Conservation (phyloP, 805 yeast genomes). For the Nakazawaea pomicola region DNA sequence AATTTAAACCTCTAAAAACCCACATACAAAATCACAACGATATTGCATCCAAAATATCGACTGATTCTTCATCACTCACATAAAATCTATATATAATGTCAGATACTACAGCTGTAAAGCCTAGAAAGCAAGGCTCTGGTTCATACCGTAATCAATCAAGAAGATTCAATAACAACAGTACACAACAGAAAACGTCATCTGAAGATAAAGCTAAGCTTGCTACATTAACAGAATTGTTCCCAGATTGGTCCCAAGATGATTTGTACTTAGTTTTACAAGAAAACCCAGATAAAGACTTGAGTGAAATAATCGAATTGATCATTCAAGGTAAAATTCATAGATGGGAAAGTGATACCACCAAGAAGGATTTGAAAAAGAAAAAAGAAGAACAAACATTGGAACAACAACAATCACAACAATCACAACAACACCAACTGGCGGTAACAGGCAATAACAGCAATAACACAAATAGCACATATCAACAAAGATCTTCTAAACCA, state of each 20-base stretch:
- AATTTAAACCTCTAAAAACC: neutral
- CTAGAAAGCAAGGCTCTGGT: conserved; percentile 19
- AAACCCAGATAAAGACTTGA: conserved; percentile 59
- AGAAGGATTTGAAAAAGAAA: conserved; percentile 42
- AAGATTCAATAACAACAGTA: conserved; percentile 20
- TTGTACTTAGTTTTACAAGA: conserved; percentile 72
- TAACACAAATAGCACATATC: conserved; percentile 9
- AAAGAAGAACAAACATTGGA: conserved; percentile 5
- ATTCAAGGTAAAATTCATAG: conserved; percentile 84
- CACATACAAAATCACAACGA: neutral
- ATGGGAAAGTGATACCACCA: conserved; percentile 90
- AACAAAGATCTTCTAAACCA: conserved; percentile 7
- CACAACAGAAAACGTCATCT: conserved; percentile 20
- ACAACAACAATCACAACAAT: conserved; percentile 1
- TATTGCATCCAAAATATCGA: too few relatives aligned
- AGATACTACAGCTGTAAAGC: conserved; percentile 28
- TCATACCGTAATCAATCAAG: conserved; percentile 32
- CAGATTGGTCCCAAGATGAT: conserved; percentile 91
- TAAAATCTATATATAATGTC: neutral
- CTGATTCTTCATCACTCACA: too few relatives aligned
- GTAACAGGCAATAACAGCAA: neutral
- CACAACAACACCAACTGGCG: neutral
- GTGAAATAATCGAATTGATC: conserved; percentile 78
- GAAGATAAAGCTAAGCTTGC: conserved; percentile 36
- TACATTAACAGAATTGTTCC: conserved; percentile 79